Conservation (phyloP, 2,329 filamentous ascomycete species). For the Colletotrichum melonis region DNA sequence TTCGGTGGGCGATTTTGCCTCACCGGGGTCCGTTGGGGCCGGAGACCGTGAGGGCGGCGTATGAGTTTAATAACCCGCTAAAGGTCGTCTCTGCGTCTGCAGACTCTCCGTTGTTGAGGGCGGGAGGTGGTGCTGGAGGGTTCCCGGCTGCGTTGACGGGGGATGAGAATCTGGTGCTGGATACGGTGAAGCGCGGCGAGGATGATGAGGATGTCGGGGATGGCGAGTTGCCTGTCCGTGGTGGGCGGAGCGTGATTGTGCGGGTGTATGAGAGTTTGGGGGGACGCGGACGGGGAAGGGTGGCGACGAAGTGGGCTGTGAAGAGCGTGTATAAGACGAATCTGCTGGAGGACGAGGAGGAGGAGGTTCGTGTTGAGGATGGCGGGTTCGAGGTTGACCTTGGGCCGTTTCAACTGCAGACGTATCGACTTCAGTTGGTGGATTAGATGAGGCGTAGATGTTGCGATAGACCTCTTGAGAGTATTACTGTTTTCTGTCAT, state of each 20-base stretch:
- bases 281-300: conserved; percentile 66
- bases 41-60: conserved; percentile 70
- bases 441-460: background rate
- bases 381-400: conserved; percentile 56
- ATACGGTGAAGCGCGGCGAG: conserved; percentile 72
- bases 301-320: conserved; percentile 61
- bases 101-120: background rate
- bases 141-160: conserved; percentile 61
- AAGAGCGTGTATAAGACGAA: conserved; percentile 72
- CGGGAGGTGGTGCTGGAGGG: no score
- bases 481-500: no score
- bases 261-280: conserved; percentile 74
- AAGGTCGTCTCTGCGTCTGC: conserved; percentile 39
- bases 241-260: conserved; percentile 63
- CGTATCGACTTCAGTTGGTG: conserved; percentile 56
- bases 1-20: conserved; percentile 75
- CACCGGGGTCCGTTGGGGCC: conserved; percentile 67
- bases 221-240: conserved; percentile 14
- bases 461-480: background rate
- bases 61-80: conserved; percentile 75
- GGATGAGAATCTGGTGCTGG: conserved; percentile 64
- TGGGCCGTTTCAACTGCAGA: conserved; percentile 70
- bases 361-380: conserved; percentile 54
- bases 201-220: conserved; percentile 54
- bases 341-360: conserved; percentile 72